Evolutionary conservation across 768 basidiomycete species (phyloP).

Genomic region (Leccinellum albellum): DNA sequence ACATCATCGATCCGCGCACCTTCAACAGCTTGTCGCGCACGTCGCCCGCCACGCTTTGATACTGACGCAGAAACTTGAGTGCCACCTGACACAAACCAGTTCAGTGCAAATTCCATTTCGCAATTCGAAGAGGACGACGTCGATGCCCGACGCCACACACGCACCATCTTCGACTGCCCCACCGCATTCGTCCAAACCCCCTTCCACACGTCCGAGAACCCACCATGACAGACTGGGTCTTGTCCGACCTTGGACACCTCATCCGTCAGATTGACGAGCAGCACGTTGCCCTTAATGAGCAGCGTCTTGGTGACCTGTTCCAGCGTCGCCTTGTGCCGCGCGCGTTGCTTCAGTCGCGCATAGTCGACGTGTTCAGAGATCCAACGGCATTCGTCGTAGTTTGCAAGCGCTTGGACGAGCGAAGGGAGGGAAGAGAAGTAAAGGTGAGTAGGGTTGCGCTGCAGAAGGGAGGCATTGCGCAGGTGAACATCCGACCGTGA

Average conservation of each 20-base stretch:
- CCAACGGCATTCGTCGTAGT: slow-evolving; percentile 58
- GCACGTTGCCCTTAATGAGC: slow-evolving; percentile 45
- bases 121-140: not conserved
- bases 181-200: slow-evolving; percentile 49
- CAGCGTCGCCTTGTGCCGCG: slow-evolving; percentile 52
- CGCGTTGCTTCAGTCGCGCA: slow-evolving; percentile 51
- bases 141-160: not conserved
- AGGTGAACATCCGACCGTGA: slow-evolving; percentile 54
- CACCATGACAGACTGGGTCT: slow-evolving; percentile 48
- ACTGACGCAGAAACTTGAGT: slow-evolving; percentile 49
- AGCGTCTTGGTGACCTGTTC: slow-evolving; percentile 55
- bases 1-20: slow-evolving; percentile 27
- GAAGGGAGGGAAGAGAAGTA: slow-evolving; percentile 54
- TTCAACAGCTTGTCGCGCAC: slow-evolving; percentile 51
- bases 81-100: slow-evolving; percentile 40
- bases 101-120: slow-evolving; percentile 8
- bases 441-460: slow-evolving; percentile 45
- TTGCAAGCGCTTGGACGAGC: slow-evolving; percentile 48
- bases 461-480: slow-evolving; percentile 56
- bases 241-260: slow-evolving; percentile 46
- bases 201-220: slow-evolving; percentile 62
- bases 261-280: slow-evolving; percentile 54
- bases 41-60: slow-evolving; percentile 45
- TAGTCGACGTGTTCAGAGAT: slow-evolving; percentile 51
- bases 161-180: slow-evolving; percentile 31